Evolutionary conservation across 2,329 filamentous ascomycete genomes (phyloP).

Genomic region (Cucurbitaria berberidis): DNA sequence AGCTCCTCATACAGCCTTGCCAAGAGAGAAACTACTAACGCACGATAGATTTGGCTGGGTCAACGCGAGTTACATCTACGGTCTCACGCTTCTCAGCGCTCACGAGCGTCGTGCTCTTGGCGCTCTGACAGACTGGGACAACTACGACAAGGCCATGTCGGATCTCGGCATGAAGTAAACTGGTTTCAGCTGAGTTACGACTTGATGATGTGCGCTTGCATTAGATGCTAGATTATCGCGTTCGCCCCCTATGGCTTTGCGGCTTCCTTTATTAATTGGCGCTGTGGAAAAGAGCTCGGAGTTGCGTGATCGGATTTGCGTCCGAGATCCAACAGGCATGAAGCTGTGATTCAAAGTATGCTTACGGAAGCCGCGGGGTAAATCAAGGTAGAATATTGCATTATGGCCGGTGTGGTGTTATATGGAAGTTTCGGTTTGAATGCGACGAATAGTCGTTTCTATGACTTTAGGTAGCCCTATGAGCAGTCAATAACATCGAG

Average conservation of each 20-base stretch:
- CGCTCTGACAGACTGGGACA: constrained; percentile 84
- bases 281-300: background rate
- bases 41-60: constrained; percentile 89
- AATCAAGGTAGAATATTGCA: background rate
- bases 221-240: constrained; percentile 5
- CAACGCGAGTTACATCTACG: constrained; percentile 96
- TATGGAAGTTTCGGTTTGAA: background rate
- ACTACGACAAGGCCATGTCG: constrained; percentile 71
- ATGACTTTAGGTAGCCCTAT: background rate
- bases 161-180: constrained; percentile 39
- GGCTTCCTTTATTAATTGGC: background rate
- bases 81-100: constrained; percentile 83
- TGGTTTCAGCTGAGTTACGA: constrained; percentile 5
- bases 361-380: background rate
- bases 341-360: background rate
- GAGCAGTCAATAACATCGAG: background rate
- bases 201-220: constrained; percentile 7
- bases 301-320: background rate
- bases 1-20: constrained; percentile 49
- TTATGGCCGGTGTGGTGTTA: background rate
- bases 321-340: background rate
- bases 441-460: background rate
- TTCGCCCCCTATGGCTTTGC: background rate
- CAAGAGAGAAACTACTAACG: constrained; percentile 29
- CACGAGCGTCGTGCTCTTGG: constrained; percentile 90